phyloP scores from a whole-genome alignment of 176 grass and related monocot species.

The Rhynchospora breviuscula region DNA sequence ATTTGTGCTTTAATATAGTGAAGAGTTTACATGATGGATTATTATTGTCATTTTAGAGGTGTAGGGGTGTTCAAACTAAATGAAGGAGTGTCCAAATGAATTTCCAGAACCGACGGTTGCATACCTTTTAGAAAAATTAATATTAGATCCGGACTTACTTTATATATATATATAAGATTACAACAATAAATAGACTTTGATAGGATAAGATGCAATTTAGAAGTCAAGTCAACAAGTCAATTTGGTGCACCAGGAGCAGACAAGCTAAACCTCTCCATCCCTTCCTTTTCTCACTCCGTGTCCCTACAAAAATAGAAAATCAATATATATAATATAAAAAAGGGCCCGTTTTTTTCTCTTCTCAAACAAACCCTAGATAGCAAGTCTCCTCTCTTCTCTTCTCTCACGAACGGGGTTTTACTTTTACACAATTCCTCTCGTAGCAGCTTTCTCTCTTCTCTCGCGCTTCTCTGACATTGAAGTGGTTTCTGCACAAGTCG shows the following conservation, averaged over 20 bases:
- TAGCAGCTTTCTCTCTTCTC: not conserved
- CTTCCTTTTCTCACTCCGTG: not conserved
- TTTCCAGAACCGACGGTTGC: too few species aligned
- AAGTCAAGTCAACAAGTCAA: too few species aligned
- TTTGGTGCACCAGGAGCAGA: conserved; percentile 1
- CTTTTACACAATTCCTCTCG: not conserved
- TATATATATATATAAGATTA: too few species aligned
- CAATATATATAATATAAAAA: not conserved
- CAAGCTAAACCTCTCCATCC: not conserved
- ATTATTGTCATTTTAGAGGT: too few species aligned
- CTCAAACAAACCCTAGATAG: conserved; percentile 4
- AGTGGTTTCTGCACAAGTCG: not conserved
- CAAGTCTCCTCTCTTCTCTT: not conserved
- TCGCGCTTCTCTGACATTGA: not conserved
- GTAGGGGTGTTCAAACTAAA: too few species aligned
- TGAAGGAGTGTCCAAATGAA: too few species aligned
- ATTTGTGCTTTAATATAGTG: too few species aligned
- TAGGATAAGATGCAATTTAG: too few species aligned
- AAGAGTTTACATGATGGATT: too few species aligned
- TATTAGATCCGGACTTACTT: too few species aligned
- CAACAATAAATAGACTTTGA: too few species aligned
- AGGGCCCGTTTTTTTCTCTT: not conserved
- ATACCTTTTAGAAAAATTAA: too few species aligned
- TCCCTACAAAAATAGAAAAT: conserved; percentile 1
- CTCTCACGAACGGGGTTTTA: not conserved